A percentile compares a stretch with the other conserved stretches of the same genome.
phyloP scores from a whole-genome alignment of 129 eudicot genomes.

The Flaveria sonorensis region DNA sequence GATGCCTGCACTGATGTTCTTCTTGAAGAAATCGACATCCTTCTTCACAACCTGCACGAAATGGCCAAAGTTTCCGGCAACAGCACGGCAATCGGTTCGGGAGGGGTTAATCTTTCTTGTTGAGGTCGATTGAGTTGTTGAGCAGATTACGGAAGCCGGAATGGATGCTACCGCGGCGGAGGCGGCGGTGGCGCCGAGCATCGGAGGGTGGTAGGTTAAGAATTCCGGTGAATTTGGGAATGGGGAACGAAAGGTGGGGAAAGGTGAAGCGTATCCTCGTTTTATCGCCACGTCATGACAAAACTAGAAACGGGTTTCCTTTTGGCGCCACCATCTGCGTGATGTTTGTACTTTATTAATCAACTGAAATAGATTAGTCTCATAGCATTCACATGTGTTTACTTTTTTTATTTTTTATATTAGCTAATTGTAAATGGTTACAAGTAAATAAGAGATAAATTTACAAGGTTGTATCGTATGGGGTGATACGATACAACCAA shows the following conservation, averaged over 20 bases:
- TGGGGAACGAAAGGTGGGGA: conserved; percentile 30
- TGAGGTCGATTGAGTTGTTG: conserved; percentile 28
- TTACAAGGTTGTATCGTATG: too few species aligned
- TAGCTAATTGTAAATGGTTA: too few species aligned
- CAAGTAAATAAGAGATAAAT: too few species aligned
- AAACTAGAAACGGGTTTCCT: conserved; percentile 14
- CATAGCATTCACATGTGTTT: too few species aligned
- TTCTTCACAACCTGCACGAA: conserved; percentile 60
- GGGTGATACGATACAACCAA: too few species aligned
- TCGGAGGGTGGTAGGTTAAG: conserved; percentile 15
- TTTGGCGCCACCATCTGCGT: conserved; percentile 30
- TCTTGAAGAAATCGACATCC: conserved; percentile 63
- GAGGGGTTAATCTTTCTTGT: conserved; percentile 26
- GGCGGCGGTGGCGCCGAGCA: conserved; percentile 32
- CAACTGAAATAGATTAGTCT: too few species aligned
- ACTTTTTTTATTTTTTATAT: too few species aligned
- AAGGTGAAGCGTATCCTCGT: conserved; percentile 27
- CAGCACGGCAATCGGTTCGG: conserved; percentile 25
- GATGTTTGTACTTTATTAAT: not conserved
- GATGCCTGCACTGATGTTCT: conserved; percentile 41
- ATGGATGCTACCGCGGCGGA: conserved; percentile 39
- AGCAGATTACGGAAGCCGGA: conserved; percentile 43
- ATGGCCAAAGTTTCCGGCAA: conserved; percentile 51
- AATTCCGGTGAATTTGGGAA: conserved; percentile 13
- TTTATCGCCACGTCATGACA: not conserved